These are phyloP conservation scores for Neotropicomus parvogracilis DNA, from an alignment of 1,284 basidiomycete species.

Conservation along the genomic window DNA sequence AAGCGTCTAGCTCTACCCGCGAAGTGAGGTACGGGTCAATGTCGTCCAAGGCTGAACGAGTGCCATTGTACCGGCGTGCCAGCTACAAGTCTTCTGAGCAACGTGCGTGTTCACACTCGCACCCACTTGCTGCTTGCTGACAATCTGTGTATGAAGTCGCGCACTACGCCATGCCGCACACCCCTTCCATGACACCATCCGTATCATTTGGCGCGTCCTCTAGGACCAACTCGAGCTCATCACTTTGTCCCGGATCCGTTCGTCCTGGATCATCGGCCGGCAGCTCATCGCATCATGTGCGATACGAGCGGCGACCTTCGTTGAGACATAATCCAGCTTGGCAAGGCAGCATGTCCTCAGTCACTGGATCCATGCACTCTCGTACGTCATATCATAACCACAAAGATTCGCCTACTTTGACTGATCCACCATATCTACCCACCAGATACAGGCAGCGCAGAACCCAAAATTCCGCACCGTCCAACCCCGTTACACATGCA, in stretches of 20 bases:
- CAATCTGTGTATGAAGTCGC: slow-evolving; percentile 21
- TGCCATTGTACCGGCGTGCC: slow-evolving; percentile 32
- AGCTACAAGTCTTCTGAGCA: slow-evolving; percentile 35
- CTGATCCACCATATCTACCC: slow-evolving; percentile 7
- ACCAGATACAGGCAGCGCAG: slow-evolving; percentile 26
- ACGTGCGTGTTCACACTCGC: slow-evolving; percentile 19
- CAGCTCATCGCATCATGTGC: slow-evolving; percentile 29
- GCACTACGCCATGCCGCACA: slow-evolving; percentile 28
- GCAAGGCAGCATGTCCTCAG: slow-evolving; percentile 39
- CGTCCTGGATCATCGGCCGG: slow-evolving; percentile 27
- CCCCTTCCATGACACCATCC: slow-evolving; percentile 31
- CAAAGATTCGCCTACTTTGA: slow-evolving; percentile 10
- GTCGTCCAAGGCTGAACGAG: slow-evolving; percentile 27
- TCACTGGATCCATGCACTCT: slow-evolving; percentile 29
- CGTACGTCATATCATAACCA: slow-evolving; percentile 22
- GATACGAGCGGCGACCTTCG: slow-evolving; percentile 39
- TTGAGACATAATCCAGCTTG: slow-evolving; percentile 42
- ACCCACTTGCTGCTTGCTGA: background rate
- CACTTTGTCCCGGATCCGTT: slow-evolving; percentile 36
- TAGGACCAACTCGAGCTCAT: slow-evolving; percentile 47
- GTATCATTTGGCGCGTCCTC: slow-evolving; percentile 39
- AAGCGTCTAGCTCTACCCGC: slow-evolving; percentile 15
- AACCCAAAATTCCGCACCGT: slow-evolving; percentile 18
- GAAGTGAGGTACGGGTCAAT: slow-evolving; percentile 29
- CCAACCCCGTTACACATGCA: slow-evolving; percentile 54